phyloP scores from a whole-genome alignment of 306 rosid species.

The Chamaecrista fasciculata region DNA sequence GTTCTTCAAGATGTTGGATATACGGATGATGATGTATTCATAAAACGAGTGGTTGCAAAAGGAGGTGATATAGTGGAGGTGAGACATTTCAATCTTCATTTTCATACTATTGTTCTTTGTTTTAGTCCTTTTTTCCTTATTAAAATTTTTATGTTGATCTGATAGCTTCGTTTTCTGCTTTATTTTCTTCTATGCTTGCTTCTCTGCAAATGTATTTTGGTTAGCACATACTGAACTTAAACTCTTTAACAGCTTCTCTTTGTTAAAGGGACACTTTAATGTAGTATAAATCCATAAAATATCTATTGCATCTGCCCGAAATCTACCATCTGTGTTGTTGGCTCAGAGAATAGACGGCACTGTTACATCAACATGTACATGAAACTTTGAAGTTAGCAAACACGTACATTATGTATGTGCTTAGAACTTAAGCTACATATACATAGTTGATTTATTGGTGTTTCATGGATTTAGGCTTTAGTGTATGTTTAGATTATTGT shows the following conservation, averaged over 20 bases:
- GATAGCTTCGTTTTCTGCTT: not conserved
- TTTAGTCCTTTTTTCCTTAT: conserved; percentile 1
- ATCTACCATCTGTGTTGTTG: not conserved
- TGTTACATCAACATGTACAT: conserved; percentile 10
- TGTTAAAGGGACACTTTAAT: not conserved
- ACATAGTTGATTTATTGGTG: not conserved
- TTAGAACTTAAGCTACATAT: not conserved
- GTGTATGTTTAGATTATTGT: not conserved
- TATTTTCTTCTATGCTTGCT: not conserved
- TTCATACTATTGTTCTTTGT: not conserved
- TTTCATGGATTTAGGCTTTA: too few relatives aligned
- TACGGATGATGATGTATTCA: conserved; percentile 84
- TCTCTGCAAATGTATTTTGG: not conserved
- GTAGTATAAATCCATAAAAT: not conserved
- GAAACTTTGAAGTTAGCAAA: conserved; percentile 1
- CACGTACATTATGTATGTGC: conserved; percentile 4
- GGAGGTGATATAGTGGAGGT: conserved; percentile 96
- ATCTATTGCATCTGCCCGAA: not conserved
- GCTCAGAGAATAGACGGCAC: not conserved
- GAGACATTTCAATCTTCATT: conserved; percentile 24
- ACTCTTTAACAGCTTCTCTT: not conserved
- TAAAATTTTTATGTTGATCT: not conserved
- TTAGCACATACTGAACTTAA: not conserved
- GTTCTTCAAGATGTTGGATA: conserved; percentile 96
- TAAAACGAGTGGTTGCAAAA: conserved; percentile 88